Evolutionary conservation across 495 filamentous ascomycete species (phyloP), one percentile per base, ranked within the genome.

Genomic region (Aspergillus indologenus): DNA sequence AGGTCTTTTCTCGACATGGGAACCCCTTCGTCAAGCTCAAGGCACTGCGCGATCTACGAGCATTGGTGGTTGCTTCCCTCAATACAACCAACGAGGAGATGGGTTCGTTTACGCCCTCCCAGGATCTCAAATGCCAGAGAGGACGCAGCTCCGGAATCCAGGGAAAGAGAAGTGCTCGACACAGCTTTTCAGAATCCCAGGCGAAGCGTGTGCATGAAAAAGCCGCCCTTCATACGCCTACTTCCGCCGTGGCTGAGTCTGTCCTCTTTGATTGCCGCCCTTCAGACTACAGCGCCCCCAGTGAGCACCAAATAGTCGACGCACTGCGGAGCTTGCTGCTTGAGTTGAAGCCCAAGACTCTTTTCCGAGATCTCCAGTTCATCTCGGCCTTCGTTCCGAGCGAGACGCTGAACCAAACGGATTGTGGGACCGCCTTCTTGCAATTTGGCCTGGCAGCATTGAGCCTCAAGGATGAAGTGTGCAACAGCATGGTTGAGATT

Each of bases 311-410:
- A 69, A 91, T 96, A 22, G 86, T 92, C 29, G 85, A 89, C 48
- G 83, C 91, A 8, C 74, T 98, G 1, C 87, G 92, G 54, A 80
- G 83, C 6, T 82, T 98, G 17, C 91, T 98, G 71, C 83, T 75
- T 9, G 82, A 87, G 14, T 81, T 93, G 56, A 87, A 94, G 46
- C 93, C 94, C 0, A 90, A 88, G 72, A 93, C 93, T 0, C 80
- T 98, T 0, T 98, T 96, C 79, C 90, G 94, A 24, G 94, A 98
- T 68, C 75, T 98, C 9, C 94, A 98, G 67, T 96, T 90, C 68
- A 96, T 98, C 62, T 91, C 93, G 3, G 87, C 94, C 0, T 96
- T 98, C 66, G 88, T 97, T 22, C 89, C 94, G 7, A 76, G 86
- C 9, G 81, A 86, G 7, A 85, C 89, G 8, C 81, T 98, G 14